Evolutionary conservation across 2,329 filamentous ascomycete species (phyloP), one percentile per base, ranked within the genome.

Genomic region (Aspergillus aculeatinus): DNA sequence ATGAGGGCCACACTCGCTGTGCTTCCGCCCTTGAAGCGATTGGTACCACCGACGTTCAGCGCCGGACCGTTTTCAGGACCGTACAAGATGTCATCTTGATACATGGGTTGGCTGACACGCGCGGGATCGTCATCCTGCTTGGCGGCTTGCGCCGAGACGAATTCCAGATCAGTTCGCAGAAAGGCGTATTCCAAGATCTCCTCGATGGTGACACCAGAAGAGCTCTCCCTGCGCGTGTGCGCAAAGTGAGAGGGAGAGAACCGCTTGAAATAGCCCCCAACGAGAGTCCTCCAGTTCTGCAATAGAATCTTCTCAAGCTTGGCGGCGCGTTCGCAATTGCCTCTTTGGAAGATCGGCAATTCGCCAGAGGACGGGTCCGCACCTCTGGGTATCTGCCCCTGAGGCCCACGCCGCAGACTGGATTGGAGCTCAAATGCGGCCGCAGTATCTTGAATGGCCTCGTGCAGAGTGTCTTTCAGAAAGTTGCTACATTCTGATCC

Each of bases 211-310:
- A 79, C 75, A 14, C 74, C 68, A 49, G 63, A 70, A 55, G 68
- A 76, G 66, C 55, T 75, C 14, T 48, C 72, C 67, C 60, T 64
- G 7, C 70, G 71, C 56, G 77, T 75, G 65, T 80, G 78, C 49
- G 80, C 84, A 69, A 96, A 97, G 75, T 90, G 84, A 51, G 90
- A 83, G 0, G 95, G 94, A 66, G 87, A 88, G 79, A 98, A 98
- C 48, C 95, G 87, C 61, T 90, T 87, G 73, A 96, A 99, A 77
- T 99, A 99, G 33, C 95, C 95, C 51, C 95, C 95, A 5, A 99
- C 89, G 0, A 91, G 88, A 61, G 87, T 84, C 72, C 88, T 90
- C 87, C 96, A 99, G 58, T 89, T 85, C 42, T 84, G 80, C 27
- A 97, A 84, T 10, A 98, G 82, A 16, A 83, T 81, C 58, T 81